A percentile compares a stretch with the other conserved stretches of the same genome.
phyloP scores from a whole-genome alignment of 768 basidiomycete genomes.

The Pulveroboletus ravenelii region DNA sequence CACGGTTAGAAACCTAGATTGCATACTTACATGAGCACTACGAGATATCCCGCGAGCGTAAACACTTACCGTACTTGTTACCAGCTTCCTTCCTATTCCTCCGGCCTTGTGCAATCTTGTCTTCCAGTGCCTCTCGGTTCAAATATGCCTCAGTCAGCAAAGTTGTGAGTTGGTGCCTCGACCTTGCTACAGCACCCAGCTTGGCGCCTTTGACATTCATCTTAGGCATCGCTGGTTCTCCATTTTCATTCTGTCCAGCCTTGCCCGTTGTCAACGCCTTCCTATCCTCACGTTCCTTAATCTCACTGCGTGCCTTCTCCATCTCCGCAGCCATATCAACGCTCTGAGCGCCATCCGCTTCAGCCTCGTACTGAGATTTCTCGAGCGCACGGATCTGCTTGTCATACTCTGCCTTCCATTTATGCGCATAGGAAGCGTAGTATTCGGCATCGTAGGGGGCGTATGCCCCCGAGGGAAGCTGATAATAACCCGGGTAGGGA shows the following conservation, averaged over 20 bases:
- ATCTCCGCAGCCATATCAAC: constrained; percentile 70
- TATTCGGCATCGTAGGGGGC: constrained; percentile 67
- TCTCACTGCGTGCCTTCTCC: constrained; percentile 70
- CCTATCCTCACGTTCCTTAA: constrained; percentile 69
- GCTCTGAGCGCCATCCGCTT: constrained; percentile 43
- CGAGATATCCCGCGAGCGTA: no score
- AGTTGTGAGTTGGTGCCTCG: constrained; percentile 75
- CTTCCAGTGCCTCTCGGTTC: constrained; percentile 79
- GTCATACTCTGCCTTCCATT: constrained; percentile 72
- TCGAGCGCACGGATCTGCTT: constrained; percentile 68
- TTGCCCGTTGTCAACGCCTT: constrained; percentile 70
- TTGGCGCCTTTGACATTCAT: constrained; percentile 86
- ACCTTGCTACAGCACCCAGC: constrained; percentile 60
- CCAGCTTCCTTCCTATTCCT: constrained; percentile 86
- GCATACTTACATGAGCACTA: background rate
- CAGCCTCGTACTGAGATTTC: constrained; percentile 57
- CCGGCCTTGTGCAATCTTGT: constrained; percentile 76
- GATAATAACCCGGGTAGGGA: constrained; percentile 84
- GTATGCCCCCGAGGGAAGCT: constrained; percentile 76
- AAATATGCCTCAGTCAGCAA: constrained; percentile 78
- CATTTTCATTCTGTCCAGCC: constrained; percentile 35
- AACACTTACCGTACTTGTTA: constrained; percentile 79
- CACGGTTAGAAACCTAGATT: constrained; percentile 21
- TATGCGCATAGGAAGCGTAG: constrained; percentile 62
- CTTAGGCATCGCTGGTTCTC: constrained; percentile 53